These are phyloP conservation scores for Tirmania nivea DNA, from an alignment of 495 filamentous ascomycete genomes.

Conservation along the genomic window DNA sequence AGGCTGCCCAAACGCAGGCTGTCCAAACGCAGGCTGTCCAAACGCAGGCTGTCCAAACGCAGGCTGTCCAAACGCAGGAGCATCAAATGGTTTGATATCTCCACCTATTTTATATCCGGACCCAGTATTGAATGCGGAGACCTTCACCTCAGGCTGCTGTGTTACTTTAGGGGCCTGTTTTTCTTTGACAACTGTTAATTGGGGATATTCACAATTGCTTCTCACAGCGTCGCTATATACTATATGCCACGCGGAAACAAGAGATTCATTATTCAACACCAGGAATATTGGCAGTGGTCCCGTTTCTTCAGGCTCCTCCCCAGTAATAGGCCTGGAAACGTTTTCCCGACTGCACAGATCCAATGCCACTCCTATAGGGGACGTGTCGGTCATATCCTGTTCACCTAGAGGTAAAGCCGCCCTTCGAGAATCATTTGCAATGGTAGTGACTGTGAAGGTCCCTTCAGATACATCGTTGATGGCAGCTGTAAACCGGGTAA, in stretches of 20 bases:
- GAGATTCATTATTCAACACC: slow-evolving; percentile 72
- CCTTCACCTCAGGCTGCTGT: slow-evolving; percentile 8
- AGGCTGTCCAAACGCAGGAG: slow-evolving; percentile 23
- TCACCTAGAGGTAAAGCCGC: slow-evolving; percentile 45
- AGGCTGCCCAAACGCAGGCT: slow-evolving; percentile 15
- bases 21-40: slow-evolving; percentile 19
- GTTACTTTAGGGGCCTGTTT: slow-evolving; percentile 7
- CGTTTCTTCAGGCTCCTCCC: slow-evolving; percentile 54
- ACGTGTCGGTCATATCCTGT: slow-evolving; percentile 42
- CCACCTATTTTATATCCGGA: slow-evolving; percentile 22
- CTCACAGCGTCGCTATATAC: slow-evolving; percentile 72
- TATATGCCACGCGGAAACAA: slow-evolving; percentile 73
- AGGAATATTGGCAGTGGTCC: slow-evolving; percentile 71
- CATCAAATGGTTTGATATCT: neutral
- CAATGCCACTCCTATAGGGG: slow-evolving; percentile 54
- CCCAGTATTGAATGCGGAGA: slow-evolving; percentile 4
- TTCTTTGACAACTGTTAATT: slow-evolving; percentile 32
- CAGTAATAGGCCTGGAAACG: slow-evolving; percentile 53
- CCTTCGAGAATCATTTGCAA: slow-evolving; percentile 54
- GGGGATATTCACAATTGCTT: slow-evolving; percentile 46
- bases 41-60: slow-evolving; percentile 23
- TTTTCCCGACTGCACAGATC: slow-evolving; percentile 67
- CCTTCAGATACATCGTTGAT: slow-evolving; percentile 37
- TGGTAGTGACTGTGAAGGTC: slow-evolving; percentile 46
- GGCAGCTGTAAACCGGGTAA: slow-evolving; percentile 47